phyloP scores from a whole-genome alignment of 1,284 basidiomycete species.

The Irpex sp. region DNA sequence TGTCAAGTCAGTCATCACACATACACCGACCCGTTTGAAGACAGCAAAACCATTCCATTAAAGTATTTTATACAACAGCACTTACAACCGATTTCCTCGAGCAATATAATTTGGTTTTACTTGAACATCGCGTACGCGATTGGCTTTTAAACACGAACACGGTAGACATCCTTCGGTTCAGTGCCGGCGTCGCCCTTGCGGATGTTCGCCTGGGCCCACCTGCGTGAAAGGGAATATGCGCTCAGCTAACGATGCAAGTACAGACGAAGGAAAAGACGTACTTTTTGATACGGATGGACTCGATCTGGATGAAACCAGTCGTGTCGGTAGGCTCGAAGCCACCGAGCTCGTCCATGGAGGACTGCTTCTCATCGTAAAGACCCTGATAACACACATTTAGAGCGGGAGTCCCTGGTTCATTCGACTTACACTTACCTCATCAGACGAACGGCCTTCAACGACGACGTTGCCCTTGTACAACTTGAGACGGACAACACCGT shows the following conservation, averaged over 20 bases:
- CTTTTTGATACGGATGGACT: slow-evolving; percentile 96
- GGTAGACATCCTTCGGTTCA: slow-evolving; percentile 74
- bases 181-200: slow-evolving; percentile 81
- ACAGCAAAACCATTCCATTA: not conserved
- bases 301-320: slow-evolving; percentile 91
- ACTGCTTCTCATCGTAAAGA: slow-evolving; percentile 93
- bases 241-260: not conserved
- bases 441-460: slow-evolving; percentile 88
- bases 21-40: not conserved
- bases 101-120: not conserved
- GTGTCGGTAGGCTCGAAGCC: slow-evolving; percentile 95
- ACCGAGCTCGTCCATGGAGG: slow-evolving; percentile 99
- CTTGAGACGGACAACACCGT: slow-evolving; percentile 87
- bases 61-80: slow-evolving; percentile 1
- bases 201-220: slow-evolving; percentile 83
- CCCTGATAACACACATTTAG: slow-evolving; percentile 44
- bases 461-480: slow-evolving; percentile 97
- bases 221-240: slow-evolving; percentile 24
- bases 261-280: slow-evolving; percentile 38
- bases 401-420: not conserved
- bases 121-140: not conserved
- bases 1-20: not conserved
- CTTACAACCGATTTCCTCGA: not conserved
- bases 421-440: slow-evolving; percentile 53
- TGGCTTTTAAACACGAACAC: slow-evolving; percentile 31